Conservation (phyloP, 495 filamentous ascomycete genomes). For the Penicillium tannophilum region DNA sequence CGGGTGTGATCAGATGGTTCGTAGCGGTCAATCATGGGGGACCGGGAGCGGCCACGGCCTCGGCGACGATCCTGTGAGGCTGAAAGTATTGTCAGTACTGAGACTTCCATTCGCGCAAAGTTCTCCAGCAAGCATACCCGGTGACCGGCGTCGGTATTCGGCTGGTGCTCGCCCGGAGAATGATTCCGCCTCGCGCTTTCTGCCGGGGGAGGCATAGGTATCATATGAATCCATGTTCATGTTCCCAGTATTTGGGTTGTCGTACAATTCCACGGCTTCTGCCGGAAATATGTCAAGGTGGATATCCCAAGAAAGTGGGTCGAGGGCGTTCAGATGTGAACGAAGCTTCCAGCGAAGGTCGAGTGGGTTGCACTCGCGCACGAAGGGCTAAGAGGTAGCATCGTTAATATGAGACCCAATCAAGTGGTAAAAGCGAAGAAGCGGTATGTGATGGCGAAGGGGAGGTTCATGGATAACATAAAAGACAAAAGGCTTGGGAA, state of each 20-base stretch:
- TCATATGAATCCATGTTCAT: conserved; percentile 49
- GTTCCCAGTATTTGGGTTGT: background rate
- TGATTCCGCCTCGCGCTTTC: conserved; percentile 42
- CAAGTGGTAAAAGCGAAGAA: conserved; percentile 27
- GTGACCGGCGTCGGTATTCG: conserved; percentile 56
- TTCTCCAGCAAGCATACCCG: conserved; percentile 40
- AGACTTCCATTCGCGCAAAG: background rate
- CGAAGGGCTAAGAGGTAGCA: conserved; percentile 42
- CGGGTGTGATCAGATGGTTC: conserved; percentile 62
- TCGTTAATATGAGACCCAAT: conserved; percentile 42
- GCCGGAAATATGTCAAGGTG: conserved; percentile 3
- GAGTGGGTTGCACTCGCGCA: conserved; percentile 16
- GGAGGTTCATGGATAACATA: conserved; percentile 20
- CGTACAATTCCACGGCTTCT: conserved; percentile 10
- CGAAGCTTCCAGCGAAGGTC: conserved; percentile 5
- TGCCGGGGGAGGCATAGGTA: conserved; percentile 41
- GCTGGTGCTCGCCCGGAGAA: conserved; percentile 31
- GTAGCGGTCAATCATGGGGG: conserved; percentile 74
- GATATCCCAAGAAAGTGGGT: background rate
- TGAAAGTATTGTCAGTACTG: conserved; percentile 22
- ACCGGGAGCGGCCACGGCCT: conserved; percentile 65
- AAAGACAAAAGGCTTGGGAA: conserved; percentile 23
- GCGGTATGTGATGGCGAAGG: conserved; percentile 24
- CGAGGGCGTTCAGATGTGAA: background rate
- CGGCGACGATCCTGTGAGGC: conserved; percentile 53